phyloP scores from a whole-genome alignment of 2,329 filamentous ascomycete species.

The Sclerotinia spermophila region DNA sequence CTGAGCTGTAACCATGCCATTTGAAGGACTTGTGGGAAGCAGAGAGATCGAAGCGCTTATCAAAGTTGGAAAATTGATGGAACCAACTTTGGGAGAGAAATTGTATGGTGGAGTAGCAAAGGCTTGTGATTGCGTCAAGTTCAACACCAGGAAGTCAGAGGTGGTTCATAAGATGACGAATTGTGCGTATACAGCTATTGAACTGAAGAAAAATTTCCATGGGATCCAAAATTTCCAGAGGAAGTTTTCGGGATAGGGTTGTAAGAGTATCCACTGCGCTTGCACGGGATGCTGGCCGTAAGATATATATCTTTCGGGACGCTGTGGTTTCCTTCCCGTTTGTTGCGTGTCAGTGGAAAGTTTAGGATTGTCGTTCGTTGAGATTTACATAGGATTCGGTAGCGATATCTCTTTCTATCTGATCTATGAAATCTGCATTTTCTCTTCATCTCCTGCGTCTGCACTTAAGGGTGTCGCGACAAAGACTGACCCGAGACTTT shows the following conservation, averaged over 20 bases:
- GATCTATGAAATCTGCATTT: neutral
- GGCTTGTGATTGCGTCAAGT: neutral
- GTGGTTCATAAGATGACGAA: neutral
- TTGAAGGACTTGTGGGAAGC: conserved; percentile 47
- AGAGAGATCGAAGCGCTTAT: conserved; percentile 45
- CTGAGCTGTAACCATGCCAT: conserved; percentile 37
- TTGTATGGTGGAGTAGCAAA: neutral
- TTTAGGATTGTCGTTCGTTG: neutral
- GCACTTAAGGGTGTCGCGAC: neutral
- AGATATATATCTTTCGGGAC: neutral
- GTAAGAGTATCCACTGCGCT: neutral
- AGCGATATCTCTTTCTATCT: neutral
- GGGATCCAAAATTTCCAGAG: neutral
- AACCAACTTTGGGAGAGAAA: neutral
- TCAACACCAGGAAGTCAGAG: neutral
- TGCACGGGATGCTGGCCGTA: neutral
- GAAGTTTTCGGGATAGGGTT: neutral
- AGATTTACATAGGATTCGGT: neutral
- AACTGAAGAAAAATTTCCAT: neutral
- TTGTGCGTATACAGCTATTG: neutral
- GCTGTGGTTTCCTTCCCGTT: neutral
- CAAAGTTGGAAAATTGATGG: conserved; percentile 48
- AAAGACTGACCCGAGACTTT: neutral
- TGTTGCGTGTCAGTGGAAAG: neutral
- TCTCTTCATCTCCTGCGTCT: neutral